Base-by-base conservation (phyloP, 1,139 yeast genomes). In the Blastobotrys serpentis region DNA sequence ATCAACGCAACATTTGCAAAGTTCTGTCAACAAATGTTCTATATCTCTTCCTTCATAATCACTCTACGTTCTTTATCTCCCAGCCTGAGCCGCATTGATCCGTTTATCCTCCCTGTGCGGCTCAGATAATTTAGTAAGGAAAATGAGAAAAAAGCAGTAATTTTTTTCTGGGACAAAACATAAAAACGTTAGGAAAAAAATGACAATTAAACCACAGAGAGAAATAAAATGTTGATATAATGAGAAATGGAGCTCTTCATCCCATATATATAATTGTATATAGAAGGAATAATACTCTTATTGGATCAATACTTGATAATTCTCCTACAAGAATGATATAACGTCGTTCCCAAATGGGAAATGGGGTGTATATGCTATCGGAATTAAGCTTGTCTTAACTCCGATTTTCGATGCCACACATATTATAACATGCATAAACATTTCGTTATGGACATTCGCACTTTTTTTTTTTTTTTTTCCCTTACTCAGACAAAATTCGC, bases 111-210 rank as follows among this genome's bases (percentile, higher is more conserved):
- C 4, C 4, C 4, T 14, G 32, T 29, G 32, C 32, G 32, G 32
- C 32, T 29, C 32, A 29, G 32, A 29, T 10, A 29, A 29, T 29
- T 29, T 29, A 29, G 32, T 29, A 29, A 29, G 32, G 40, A 36
- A 36, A 21, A 34, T n/a, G 17, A 16, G 19, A 34, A 34, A 34
- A n/a, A n/a, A n/a, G n/a, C n/a, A n/a, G n/a, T n/a, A n/a, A n/a
- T n/a, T n/a, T n/a, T n/a, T 36, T 23, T 29, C 32, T 29, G 32
- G 32, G 32, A 29, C 32, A 29, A 29, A 29, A 29, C 32, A 11
- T 4, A 7, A 29, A 29, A 29, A 11, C n/a, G n/a, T 11, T 14
- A 29, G 13, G n/a, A 29, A 29, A 6, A 29, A n/a, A n/a, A n/a
- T n/a, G 32, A 11, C 32, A 29, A 29, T 29, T 29, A 29, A 29